Base-by-base conservation (phyloP, 768 basidiomycete genomes). In the Suillus subluteus region DNA sequence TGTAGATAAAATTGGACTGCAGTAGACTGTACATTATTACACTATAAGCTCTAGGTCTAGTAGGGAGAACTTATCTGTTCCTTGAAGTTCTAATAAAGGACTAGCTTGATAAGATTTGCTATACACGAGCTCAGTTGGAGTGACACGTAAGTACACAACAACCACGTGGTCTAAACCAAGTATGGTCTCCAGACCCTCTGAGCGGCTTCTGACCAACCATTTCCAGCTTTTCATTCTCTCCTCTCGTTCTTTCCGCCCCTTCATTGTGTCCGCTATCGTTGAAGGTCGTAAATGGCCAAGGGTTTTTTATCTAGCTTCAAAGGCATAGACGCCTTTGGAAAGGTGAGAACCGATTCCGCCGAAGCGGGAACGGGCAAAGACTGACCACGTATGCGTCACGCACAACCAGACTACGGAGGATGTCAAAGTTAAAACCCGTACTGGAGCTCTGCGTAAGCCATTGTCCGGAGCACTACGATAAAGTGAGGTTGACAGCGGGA, bases 261-360 rank as follows among this genome's bases (percentile, higher is more conserved):
- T 46, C 65, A 62, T 56, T 62, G 55, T 56, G 68, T 69, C 68
- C 66, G 62, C 58, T 68, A 67, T 67, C 56, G 48, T 68, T 66
- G 68, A 67, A 71, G 62, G 73, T 65, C 63, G 64, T 58, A 62
- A n/a, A 92, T 92, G 91, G 91, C 91, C 71, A 94, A 90, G 80
- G 89, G 91, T 70, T 79, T 94, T 71, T 84, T 94, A 74, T 85
- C 84, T 59, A 85, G 83, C 71, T 84, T 99, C 73, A 95, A 93
- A 77, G 94, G 95, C 76, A 86, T 99, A 63, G 98, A 99, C 83
- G 98, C 98, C 79, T 99, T 99, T 84, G 98, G 98, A 68, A 99
- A 99, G 91, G 97, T 97, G 73, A 71, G 84, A 9, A 1, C 46
- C 7, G 38, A 58, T 18, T 67, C 52, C 62, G 58, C 71, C 12